Evolutionary conservation across 306 rosid species (phyloP).

Genomic region (Cercis canadensis): DNA sequence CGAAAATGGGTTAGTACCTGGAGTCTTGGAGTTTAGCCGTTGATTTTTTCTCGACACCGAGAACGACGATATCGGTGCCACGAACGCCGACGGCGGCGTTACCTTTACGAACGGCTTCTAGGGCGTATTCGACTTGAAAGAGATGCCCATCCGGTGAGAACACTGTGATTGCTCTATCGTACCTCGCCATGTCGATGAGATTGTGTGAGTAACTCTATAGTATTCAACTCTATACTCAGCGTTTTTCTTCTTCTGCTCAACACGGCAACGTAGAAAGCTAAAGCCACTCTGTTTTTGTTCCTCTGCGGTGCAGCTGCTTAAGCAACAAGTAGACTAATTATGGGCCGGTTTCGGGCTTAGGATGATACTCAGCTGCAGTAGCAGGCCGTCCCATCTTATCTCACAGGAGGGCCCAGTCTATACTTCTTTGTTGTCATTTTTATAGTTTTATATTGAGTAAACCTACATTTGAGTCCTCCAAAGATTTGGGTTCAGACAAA

Average conservation of each 20-base stretch:
- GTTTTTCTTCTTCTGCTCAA: neutral
- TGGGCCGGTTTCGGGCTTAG: neutral
- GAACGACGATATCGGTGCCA: conserved; percentile 92
- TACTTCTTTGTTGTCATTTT: too few species aligned
- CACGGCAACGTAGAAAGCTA: too few species aligned
- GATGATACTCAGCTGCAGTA: too few species aligned
- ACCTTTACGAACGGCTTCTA: conserved; percentile 98
- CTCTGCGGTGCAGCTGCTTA: neutral
- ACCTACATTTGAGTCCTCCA: too few species aligned
- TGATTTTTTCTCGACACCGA: conserved; percentile 98
- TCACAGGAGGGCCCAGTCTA: too few species aligned
- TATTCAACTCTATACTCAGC: conserved; percentile 12
- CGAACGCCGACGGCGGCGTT: conserved; percentile 99
- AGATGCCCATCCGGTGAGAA: conserved; percentile 98
- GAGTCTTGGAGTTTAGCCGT: conserved; percentile 93
- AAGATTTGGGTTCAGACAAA: too few species aligned
- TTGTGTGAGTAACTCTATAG: neutral
- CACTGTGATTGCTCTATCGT: conserved; percentile 96
- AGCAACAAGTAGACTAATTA: too few species aligned
- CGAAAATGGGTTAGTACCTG: conserved; percentile 50
- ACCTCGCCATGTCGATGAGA: conserved; percentile 72
- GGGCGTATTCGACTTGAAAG: conserved; percentile 96
- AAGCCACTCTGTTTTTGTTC: neutral
- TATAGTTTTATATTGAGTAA: too few species aligned
- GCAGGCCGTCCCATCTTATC: too few species aligned